These are phyloP conservation scores for Suillus discolor DNA, from an alignment of 768 basidiomycete genomes.

Conservation along the genomic window DNA sequence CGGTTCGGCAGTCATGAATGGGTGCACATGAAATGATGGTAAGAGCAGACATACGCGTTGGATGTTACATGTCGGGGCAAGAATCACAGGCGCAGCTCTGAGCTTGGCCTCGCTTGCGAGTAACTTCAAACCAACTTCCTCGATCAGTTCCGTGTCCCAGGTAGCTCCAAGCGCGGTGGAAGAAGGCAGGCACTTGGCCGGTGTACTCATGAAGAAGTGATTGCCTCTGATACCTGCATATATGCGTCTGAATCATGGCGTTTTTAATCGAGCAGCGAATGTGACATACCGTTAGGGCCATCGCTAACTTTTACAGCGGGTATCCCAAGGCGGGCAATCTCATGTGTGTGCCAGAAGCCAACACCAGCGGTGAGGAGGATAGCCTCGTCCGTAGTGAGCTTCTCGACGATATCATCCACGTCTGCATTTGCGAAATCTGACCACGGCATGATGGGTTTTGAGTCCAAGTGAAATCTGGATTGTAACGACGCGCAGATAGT, in stretches of 20 bases:
- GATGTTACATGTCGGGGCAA: conserved; percentile 85
- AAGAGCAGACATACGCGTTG: conserved; percentile 56
- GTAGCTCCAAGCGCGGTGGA: conserved; percentile 78
- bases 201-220: conserved; percentile 81
- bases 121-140: conserved; percentile 61
- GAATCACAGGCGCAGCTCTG: conserved; percentile 64
- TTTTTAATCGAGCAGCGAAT: neutral
- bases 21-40: neutral
- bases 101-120: conserved; percentile 75
- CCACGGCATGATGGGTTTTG: conserved; percentile 49
- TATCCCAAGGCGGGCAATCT: conserved; percentile 64
- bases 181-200: conserved; percentile 76
- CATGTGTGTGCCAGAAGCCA: conserved; percentile 77
- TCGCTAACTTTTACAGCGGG: conserved; percentile 81
- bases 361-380: conserved; percentile 73
- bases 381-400: conserved; percentile 73
- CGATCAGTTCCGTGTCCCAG: conserved; percentile 67
- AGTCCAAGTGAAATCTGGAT: neutral
- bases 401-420: conserved; percentile 61
- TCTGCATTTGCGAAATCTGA: conserved; percentile 70
- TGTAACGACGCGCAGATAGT: neutral
- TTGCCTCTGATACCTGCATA: conserved; percentile 58
- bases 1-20: neutral
- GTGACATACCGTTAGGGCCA: conserved; percentile 68
- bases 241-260: neutral